Evolutionary conservation across 352 stramenopile species (phyloP).

Genomic region (Phytophthora cactorum): DNA sequence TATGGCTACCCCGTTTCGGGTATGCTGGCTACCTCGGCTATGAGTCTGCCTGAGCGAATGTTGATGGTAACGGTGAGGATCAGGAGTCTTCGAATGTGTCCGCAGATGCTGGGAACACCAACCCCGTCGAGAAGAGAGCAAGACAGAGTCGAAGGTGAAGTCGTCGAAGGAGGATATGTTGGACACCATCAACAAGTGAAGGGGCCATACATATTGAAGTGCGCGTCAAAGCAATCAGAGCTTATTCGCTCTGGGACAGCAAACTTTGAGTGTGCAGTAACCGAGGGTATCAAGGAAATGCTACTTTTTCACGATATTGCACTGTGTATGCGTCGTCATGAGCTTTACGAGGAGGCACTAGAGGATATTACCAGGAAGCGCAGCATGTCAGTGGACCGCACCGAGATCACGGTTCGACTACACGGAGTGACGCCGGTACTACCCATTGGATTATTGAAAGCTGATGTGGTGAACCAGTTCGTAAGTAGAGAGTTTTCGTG

Average conservation of each 20-base stretch:
- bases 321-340: slow-evolving; percentile 66
- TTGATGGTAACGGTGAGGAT: too few species aligned
- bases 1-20: too few species aligned
- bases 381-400: slow-evolving; percentile 48
- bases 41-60: too few species aligned
- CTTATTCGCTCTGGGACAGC: slow-evolving; percentile 54
- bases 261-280: slow-evolving; percentile 61
- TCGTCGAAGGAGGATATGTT: too few species aligned
- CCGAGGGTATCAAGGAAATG: slow-evolving; percentile 63
- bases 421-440: slow-evolving; percentile 69
- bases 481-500: slow-evolving; percentile 37
- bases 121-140: too few species aligned
- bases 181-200: too few species aligned
- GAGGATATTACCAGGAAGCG: slow-evolving; percentile 49
- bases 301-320: slow-evolving; percentile 69
- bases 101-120: too few species aligned
- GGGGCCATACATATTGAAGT: too few species aligned
- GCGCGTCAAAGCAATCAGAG: slow-evolving; percentile 13
- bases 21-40: too few species aligned
- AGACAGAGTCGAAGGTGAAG: too few species aligned
- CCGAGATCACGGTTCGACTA: slow-evolving; percentile 67
- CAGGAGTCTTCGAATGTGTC: too few species aligned
- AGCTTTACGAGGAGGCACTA: slow-evolving; percentile 59
- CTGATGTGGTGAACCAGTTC: slow-evolving; percentile 80
- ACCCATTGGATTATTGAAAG: slow-evolving; percentile 74